Percentiles rank a stretch among this genome's conserved stretches.
Conservation (phyloP, 2,329 filamentous ascomycete species). For the Penicillium crustosum region DNA sequence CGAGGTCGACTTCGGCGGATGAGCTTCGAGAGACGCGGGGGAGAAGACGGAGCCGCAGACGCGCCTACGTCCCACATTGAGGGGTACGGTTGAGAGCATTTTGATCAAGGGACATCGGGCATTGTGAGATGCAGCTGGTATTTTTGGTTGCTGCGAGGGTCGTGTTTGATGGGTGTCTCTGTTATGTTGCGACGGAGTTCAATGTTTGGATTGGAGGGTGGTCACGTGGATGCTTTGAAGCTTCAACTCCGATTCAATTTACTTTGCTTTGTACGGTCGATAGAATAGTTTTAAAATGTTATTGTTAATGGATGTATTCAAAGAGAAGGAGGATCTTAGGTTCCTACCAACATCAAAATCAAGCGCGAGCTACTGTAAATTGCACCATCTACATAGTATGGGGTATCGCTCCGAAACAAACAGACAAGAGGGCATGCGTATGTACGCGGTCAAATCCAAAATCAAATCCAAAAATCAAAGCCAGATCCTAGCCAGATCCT, state of each 20-base stretch:
- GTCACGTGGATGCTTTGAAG: conserved; percentile 1
- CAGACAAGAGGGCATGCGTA: background rate
- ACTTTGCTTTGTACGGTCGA: background rate
- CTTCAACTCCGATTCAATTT: background rate
- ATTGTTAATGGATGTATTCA: background rate
- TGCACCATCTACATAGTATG: conserved; percentile 6
- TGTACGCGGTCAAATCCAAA: background rate
- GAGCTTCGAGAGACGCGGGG: conserved; percentile 36
- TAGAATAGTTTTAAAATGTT: background rate
- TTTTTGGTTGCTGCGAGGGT: background rate
- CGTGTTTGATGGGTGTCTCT: background rate
- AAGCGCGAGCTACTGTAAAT: conserved; percentile 1
- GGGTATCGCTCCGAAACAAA: conserved; percentile 9
- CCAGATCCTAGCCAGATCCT: background rate
- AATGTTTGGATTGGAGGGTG: conserved; percentile 4
- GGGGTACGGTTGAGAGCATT: conserved; percentile 30
- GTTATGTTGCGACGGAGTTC: background rate
- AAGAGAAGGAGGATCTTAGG: background rate
- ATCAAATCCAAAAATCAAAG: background rate
- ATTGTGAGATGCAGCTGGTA: conserved; percentile 13
- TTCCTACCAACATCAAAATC: background rate
- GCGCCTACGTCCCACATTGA: conserved; percentile 37
- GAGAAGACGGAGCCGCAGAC: conserved; percentile 48
- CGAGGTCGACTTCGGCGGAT: conserved; percentile 30
- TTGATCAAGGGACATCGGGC: conserved; percentile 13